These are phyloP conservation scores for Ogataea trehalophila DNA, from an alignment of 805 yeast genomes.

Conservation along the genomic window DNA sequence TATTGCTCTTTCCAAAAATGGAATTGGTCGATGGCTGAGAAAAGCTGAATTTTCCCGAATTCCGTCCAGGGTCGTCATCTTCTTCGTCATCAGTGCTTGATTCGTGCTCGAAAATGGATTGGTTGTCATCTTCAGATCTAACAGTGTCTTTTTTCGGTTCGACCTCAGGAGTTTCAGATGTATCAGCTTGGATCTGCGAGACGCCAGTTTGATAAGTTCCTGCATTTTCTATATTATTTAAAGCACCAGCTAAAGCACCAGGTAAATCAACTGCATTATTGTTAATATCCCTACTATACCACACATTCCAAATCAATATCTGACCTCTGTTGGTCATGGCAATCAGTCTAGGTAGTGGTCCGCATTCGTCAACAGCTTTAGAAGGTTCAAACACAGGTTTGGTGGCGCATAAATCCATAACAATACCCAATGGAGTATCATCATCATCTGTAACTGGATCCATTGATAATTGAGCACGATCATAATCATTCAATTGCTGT, in stretches of 20 bases:
- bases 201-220: not conserved
- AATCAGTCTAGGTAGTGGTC: constrained; percentile 63
- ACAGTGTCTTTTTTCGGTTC: not conserved
- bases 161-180: not conserved
- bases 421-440: constrained; percentile 66
- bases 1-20: not conserved
- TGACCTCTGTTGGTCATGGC: constrained; percentile 59
- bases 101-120: not conserved
- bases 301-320: constrained; percentile 60
- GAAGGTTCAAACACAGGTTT: constrained; percentile 48
- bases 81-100: not conserved
- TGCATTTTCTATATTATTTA: not conserved
- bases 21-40: not conserved
- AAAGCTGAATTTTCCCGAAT: not conserved
- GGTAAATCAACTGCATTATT: constrained; percentile 22
- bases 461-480: constrained; percentile 70
- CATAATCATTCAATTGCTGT: constrained; percentile 59
- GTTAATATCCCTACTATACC: constrained; percentile 49
- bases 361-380: constrained; percentile 50
- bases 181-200: not conserved
- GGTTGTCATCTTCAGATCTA: too few relatives aligned
- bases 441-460: constrained; percentile 62
- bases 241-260: not conserved
- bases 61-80: not conserved
- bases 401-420: constrained; percentile 49